Evolutionary conservation across 768 basidiomycete genomes (phyloP), one percentile per base, ranked within the genome.

Genomic region (Exsudoporus frostii): DNA sequence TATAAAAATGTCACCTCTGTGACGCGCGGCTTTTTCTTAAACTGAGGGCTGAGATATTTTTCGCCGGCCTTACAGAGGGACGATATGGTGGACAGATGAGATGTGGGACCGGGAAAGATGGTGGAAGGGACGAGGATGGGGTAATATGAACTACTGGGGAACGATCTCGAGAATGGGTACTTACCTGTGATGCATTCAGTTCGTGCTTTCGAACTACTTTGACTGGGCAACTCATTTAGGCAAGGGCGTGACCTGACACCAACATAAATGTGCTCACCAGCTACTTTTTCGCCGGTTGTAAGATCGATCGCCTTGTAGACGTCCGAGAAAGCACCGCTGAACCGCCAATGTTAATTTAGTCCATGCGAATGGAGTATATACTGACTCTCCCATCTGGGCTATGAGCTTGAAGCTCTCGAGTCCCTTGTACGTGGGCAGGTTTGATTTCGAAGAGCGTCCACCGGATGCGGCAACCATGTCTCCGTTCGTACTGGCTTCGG

Each of bases 11-110:
- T 63, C 83, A 97, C 95, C 95, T 97, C 95, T 80, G 92, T 96
- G 70, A 88, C 89, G 79, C 93, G 90, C 79, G 95, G 92, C 78
- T 89, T 92, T 78, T 93, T 93, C 80, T 95, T 95, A 79, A 96
- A 95, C 70, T 90, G 85, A 56, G 86, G 79, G 72, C 93, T 95
- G 69, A 98, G 78, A 74, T 96, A 92, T 73, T 90, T 96, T 70
- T 94, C 88, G 67, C 90, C 90, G 65, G 86, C 86, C 92, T 96
- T 71, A 65, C 57, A 66, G 64, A 64, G 62, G 62, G 62, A 63
- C 66, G 64, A 68, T 63, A 54, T 47, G 55, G 50, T 53, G 36
- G 38, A 49, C 38, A 53, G 48, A 47, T 55, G 47, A 49, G n/a
- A 39, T 51, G 57, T 60, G 56, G 29, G 54, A 59, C 62, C 63